Evolutionary conservation across 495 filamentous ascomycete species (phyloP), one percentile per base, ranked within the genome.

Genomic region (Hyaloscypha variabilis): DNA sequence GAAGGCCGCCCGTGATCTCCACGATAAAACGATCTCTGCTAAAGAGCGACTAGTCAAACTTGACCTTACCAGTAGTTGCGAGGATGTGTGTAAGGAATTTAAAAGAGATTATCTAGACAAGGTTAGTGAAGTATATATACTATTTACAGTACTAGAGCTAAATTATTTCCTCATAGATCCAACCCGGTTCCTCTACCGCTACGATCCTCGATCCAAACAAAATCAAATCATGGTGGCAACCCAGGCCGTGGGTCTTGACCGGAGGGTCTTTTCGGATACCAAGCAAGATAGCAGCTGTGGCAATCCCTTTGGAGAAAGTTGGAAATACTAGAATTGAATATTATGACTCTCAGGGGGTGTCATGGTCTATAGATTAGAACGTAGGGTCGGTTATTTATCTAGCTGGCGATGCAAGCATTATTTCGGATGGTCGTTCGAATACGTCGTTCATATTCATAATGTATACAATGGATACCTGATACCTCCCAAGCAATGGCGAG

Each of bases 261-360:
- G 26, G 26, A 10, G 51, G n/a, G 21, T 53, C 51, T 53, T 53
- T 53, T 53, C 51, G 51, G 26, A 53, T 53, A 53, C 51, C 23
- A 8, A 28, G 14, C 23, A 3, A 53, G 10, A 53, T 28, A 53
- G 3, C 21, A 53, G 51, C 21, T 53, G 26, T 53, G 8, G 14
- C 19, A 53, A 53, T 53, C 21, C 51, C 6, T 53, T 53, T 53
- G 26, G 26, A 5, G 14, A 53, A 53, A 53, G 26, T 25, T 53
- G 51, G 51, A 53, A 53, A 53, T 28, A 11, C 51, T 53, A 53
- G 51, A 53, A 53, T 53, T 21, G n/a, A 53, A 53, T 53, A 53
- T 24, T 53, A 25, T 28, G 21, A 53, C 21, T 53, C 51, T 53
- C 26, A 25, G 23, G 26, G 19, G 51, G 21, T 53, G 21, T 24